These are phyloP conservation scores for Botryotinia calthae DNA, from an alignment of 2,329 filamentous ascomycete species.

Conservation along the genomic window DNA sequence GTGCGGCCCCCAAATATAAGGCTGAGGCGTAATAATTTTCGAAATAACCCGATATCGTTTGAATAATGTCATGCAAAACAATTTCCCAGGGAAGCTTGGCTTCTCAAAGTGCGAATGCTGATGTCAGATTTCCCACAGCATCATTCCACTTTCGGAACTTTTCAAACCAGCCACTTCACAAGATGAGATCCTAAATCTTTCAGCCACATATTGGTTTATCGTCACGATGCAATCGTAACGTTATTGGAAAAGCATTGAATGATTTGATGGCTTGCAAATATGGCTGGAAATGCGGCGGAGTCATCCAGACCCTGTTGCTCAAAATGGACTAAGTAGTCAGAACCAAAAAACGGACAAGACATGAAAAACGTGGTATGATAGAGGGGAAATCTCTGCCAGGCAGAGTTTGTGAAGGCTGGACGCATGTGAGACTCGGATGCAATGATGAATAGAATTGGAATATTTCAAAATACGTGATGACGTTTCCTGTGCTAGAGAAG, in stretches of 20 bases:
- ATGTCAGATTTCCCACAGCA: conserved; percentile 5
- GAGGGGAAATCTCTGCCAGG: neutral
- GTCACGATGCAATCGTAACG: neutral
- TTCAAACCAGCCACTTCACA: conserved; percentile 2
- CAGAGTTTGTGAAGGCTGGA: neutral
- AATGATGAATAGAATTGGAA: neutral
- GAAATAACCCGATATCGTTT: neutral
- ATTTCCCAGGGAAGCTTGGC: neutral
- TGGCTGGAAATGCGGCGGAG: conserved; percentile 6
- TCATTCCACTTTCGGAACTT: conserved; percentile 8
- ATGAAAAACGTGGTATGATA: neutral
- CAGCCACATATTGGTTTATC: neutral
- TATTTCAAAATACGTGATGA: neutral
- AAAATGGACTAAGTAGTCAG: neutral
- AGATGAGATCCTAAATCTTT: neutral
- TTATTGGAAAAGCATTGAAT: neutral
- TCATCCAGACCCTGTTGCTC: neutral
- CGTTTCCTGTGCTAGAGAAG: neutral
- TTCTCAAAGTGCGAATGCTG: neutral
- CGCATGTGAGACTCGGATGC: neutral
- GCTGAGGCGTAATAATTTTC: neutral
- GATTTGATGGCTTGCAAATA: neutral
- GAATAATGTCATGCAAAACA: neutral
- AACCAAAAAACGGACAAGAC: neutral
- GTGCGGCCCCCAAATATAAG: conserved; percentile 6